A percentile compares a stretch with the other conserved stretches of the same genome.
Conservation (phyloP, 805 yeast genomes). For the Metschnikowia reukaufii region DNA sequence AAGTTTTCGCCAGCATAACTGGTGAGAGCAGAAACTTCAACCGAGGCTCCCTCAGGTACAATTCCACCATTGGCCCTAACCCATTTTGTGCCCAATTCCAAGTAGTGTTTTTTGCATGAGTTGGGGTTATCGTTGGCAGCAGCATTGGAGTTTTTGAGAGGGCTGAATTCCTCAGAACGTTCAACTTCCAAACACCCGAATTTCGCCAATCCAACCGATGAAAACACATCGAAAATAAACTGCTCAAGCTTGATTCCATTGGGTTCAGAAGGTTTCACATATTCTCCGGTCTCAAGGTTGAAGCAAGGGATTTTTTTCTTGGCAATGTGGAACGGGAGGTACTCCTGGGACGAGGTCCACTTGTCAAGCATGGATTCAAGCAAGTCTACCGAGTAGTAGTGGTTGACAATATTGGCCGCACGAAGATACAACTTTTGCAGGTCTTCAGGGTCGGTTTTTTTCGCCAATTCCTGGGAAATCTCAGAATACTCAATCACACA, state of each 20-base stretch:
- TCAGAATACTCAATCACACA: conserved; percentile 96
- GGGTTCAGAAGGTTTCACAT: conserved; percentile 64
- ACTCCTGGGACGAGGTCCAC: conserved; percentile 67
- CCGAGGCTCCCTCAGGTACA: conserved; percentile 46
- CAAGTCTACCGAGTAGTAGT: conserved; percentile 85
- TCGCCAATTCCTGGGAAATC: conserved; percentile 71
- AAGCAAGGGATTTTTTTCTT: conserved; percentile 76
- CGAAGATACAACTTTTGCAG: conserved; percentile 60
- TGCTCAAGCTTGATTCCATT: conserved; percentile 96
- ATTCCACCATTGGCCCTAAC: conserved; percentile 66
- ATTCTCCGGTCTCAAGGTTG: conserved; percentile 46
- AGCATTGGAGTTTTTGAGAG: conserved; percentile 87
- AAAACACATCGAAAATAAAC: conserved; percentile 95
- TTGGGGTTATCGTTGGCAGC: conserved; percentile 82
- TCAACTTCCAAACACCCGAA: conserved; percentile 94
- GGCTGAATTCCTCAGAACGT: conserved; percentile 84
- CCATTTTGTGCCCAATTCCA: conserved; percentile 76
- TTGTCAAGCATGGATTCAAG: conserved; percentile 55
- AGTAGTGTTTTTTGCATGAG: conserved; percentile 66
- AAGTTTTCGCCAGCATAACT: conserved; percentile 78
- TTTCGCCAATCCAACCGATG: conserved; percentile 61
- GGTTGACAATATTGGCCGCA: conserved; percentile 97
- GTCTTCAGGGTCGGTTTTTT: conserved; percentile 58
- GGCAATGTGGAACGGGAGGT: conserved; percentile 93
- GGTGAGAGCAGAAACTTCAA: conserved; percentile 76